Evolutionary conservation across 306 rosid genomes (phyloP).

Genomic region (Acacia confusa): DNA sequence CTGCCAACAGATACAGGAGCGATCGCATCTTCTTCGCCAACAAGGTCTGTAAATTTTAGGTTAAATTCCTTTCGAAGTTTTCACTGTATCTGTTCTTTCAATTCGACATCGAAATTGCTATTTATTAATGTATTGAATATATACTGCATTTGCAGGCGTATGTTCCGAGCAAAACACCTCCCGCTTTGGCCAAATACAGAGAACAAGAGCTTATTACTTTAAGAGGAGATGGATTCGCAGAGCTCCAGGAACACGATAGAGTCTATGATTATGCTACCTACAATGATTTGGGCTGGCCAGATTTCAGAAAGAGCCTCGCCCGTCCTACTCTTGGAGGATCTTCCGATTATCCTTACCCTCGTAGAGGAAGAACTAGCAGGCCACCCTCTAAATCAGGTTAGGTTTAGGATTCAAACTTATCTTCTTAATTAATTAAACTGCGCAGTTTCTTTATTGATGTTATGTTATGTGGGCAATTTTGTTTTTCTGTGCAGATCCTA

Average conservation of each 20-base stretch:
- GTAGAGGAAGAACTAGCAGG: slow-evolving; percentile 90
- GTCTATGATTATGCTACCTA: slow-evolving; percentile 73
- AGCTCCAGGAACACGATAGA: slow-evolving; percentile 67
- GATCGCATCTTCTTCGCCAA: slow-evolving; percentile 75
- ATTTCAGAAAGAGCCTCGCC: slow-evolving; percentile 1
- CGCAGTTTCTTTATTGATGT: background rate
- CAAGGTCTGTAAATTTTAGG: slow-evolving; percentile 40
- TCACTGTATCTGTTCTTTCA: background rate
- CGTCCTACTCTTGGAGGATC: slow-evolving; percentile 86
- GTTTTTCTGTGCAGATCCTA: slow-evolving; percentile 43
- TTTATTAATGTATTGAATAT: background rate
- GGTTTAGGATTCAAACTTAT: background rate
- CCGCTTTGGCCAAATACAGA: slow-evolving; percentile 48
- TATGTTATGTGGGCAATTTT: background rate
- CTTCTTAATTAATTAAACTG: background rate
- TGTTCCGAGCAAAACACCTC: slow-evolving; percentile 69
- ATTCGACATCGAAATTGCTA: background rate
- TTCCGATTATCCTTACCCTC: slow-evolving; percentile 66
- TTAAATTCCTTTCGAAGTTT: background rate
- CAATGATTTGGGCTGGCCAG: slow-evolving; percentile 71
- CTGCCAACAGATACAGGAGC: slow-evolving; percentile 44
- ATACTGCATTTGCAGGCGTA: slow-evolving; percentile 48
- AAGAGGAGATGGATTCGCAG: slow-evolving; percentile 71
- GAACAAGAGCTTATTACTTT: slow-evolving; percentile 61
- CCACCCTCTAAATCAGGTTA: slow-evolving; percentile 50